These are phyloP conservation scores for Patellaria atrata DNA, from an alignment of 495 filamentous ascomycete species.

Conservation along the genomic window DNA sequence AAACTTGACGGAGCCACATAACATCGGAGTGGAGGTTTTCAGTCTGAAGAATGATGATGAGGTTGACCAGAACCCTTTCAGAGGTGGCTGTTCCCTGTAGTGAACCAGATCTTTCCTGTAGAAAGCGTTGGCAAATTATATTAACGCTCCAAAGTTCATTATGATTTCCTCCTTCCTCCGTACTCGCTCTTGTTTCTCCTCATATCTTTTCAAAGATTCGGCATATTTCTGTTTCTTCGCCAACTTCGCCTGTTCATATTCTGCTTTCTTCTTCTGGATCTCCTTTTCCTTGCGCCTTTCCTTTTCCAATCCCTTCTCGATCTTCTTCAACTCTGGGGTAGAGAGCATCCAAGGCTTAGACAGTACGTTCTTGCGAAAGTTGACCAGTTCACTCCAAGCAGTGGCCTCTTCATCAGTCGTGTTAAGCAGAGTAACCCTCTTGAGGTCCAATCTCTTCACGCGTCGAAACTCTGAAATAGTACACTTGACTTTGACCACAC, in stretches of 20 bases:
- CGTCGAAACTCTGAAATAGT: constrained; percentile 48
- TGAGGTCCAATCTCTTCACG: constrained; percentile 50
- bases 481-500: constrained; percentile 65
- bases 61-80: no score
- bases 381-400: constrained; percentile 55
- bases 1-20: no score
- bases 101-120: no score
- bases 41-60: no score
- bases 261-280: constrained; percentile 25
- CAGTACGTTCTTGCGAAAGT: constrained; percentile 51
- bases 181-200: constrained; percentile 8
- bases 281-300: constrained; percentile 16
- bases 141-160: constrained; percentile 17
- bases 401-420: constrained; percentile 47
- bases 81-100: no score
- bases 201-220: constrained; percentile 23
- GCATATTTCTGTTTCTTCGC: constrained; percentile 19
- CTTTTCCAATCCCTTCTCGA: constrained; percentile 34
- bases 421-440: constrained; percentile 38
- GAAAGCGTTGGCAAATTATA: no score
- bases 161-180: constrained; percentile 14
- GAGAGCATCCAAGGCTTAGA: constrained; percentile 51
- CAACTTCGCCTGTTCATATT: constrained; percentile 28
- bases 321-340: constrained; percentile 37
- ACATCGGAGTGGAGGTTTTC: no score